Evolutionary conservation across 345 rosid genomes (phyloP).

Genomic region (Acer yangbiense): DNA sequence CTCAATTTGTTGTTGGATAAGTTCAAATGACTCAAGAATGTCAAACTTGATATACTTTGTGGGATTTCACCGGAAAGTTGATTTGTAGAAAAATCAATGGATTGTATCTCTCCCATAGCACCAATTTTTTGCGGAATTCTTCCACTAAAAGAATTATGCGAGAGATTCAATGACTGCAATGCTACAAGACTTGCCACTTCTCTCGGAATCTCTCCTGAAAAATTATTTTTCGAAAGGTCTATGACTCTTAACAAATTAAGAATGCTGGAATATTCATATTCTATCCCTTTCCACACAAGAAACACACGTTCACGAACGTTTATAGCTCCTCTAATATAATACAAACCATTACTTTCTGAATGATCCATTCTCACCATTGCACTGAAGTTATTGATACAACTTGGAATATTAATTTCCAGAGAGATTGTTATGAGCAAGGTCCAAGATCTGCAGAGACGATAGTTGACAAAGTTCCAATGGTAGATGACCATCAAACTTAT

Average conservation of each 20-base stretch:
- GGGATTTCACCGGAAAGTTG: no score
- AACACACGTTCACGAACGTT: slow-evolving; percentile 9
- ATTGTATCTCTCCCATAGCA: no score
- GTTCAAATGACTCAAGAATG: no score
- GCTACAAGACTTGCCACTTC: no score
- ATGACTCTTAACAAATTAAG: slow-evolving; percentile 18
- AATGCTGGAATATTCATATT: slow-evolving; percentile 22
- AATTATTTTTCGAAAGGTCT: no score
- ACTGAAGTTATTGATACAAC: slow-evolving; percentile 21
- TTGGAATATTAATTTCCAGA: slow-evolving; percentile 12
- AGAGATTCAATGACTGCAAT: no score
- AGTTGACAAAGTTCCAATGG: background rate
- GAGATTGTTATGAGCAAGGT: slow-evolving; percentile 7
- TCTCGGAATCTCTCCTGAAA: no score
- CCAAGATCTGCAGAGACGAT: background rate
- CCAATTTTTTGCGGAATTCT: no score
- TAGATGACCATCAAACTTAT: background rate
- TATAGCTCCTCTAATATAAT: background rate
- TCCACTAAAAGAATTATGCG: no score
- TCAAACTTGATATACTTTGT: no score
- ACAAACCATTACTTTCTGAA: background rate
- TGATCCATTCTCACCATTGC: background rate
- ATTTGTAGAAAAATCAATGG: no score
- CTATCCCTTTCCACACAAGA: slow-evolving; percentile 24
- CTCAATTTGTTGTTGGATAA: no score